These are phyloP conservation scores for Ceratocystis papillata DNA, from an alignment of 2,329 filamentous ascomycete genomes.

Conservation along the genomic window DNA sequence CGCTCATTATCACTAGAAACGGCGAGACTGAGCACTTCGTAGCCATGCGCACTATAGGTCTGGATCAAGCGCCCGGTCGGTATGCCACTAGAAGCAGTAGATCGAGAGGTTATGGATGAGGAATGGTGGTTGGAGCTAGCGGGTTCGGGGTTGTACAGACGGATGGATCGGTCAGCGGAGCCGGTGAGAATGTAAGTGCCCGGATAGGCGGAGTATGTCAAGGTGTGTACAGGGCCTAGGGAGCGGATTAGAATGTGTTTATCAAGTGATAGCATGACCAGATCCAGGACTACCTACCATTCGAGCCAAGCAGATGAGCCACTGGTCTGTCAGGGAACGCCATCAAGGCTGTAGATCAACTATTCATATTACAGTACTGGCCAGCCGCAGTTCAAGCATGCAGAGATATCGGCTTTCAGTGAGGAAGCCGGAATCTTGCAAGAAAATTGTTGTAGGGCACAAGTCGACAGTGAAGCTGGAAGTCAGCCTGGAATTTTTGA, in stretches of 20 bases:
- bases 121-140: slow-evolving; percentile 33
- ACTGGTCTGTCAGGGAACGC: slow-evolving; percentile 40
- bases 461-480: background rate
- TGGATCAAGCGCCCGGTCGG: slow-evolving; percentile 61
- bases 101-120: background rate
- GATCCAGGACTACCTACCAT: slow-evolving; percentile 36
- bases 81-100: slow-evolving; percentile 25
- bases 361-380: slow-evolving; percentile 9
- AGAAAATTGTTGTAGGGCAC: background rate
- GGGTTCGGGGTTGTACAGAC: slow-evolving; percentile 69
- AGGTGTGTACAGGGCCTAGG: slow-evolving; percentile 58
- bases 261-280: background rate
- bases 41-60: slow-evolving; percentile 79
- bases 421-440: background rate
- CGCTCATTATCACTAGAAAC: slow-evolving; percentile 67
- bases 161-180: slow-evolving; percentile 70
- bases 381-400: background rate
- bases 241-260: background rate
- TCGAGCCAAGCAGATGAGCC: slow-evolving; percentile 48
- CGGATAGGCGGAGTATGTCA: slow-evolving; percentile 60
- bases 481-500: background rate
- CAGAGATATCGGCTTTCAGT: background rate
- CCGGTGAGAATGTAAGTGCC: slow-evolving; percentile 76
- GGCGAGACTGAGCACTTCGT: slow-evolving; percentile 74
- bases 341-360: slow-evolving; percentile 31